Base-by-base conservation (phyloP, 257 asterid genomes). In the Capsicum pubescens region DNA sequence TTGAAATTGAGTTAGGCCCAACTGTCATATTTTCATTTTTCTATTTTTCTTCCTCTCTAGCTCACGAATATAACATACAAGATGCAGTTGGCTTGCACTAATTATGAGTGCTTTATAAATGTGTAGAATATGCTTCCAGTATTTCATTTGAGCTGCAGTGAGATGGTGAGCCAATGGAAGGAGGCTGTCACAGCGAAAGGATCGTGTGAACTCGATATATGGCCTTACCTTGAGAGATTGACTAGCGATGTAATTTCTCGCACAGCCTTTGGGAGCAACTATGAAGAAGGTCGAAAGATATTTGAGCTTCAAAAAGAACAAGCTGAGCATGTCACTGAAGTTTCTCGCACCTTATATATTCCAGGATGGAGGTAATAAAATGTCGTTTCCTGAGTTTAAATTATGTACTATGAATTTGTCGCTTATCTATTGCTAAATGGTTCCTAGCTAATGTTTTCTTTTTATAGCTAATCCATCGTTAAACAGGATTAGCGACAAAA, bases 231-330 rank as follows among this genome's bases (percentile, higher is more conserved):
- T 35, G 87, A 89, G 68, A 78, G 56, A 4, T 54, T 91, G 71
- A 54, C 87, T 0, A 60, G 89, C 8, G 91, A 88, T 76, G 89
- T 86, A 1, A 85, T 91, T 59, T 89, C 93, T 7, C 89, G 93
- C 3, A 85, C 93, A 11, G 89, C 92, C 35, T 91, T 91, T 87
- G 93, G 92, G 2, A 88, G 93, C 36, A 89, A 80, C 74, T 91
- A 88, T 79, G 86, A 87, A 84, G 92, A 91, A 88, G 93, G 92
- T n/a, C 86, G 88, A 87, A 87, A 21, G 68, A 88, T 91, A 66
- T 89, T 91, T 50, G 91, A 83, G 42, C 90, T 85, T 32, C 92
- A 89, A 76, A 77, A 58, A 42, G 90, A 90, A 85, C 92, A 87
- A 46, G 89, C 90, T 12, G 83, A 85, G 71, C 84, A 80, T 86